Evolutionary conservation across 2,329 filamentous ascomycete genomes (phyloP), one percentile per base, ranked within the genome.

Genomic region (Cercospora citrullina): DNA sequence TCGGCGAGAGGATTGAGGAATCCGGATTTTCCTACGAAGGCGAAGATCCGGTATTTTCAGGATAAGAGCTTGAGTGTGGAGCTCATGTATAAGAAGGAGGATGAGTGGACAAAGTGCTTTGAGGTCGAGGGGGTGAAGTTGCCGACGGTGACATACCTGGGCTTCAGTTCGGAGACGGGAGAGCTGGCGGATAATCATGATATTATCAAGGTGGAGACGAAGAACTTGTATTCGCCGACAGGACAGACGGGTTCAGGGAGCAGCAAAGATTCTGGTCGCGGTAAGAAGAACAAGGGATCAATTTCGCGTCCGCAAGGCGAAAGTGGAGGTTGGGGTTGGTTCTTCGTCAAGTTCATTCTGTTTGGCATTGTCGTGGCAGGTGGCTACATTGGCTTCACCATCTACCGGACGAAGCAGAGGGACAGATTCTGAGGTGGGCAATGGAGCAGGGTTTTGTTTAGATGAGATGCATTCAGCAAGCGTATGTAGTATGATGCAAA

Each of bases 181-280:
- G 94, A 99, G 84, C 87, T 99, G 72, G 93, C 90, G 81, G 95
- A 99, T 83, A 97, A 97, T 85, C 94, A 97, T 85, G 95, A 99
- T 82, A 96, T 99, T 80, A 89, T 98, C 78, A 91, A 89, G 61
- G 87, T 99, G 75, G 85, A 89, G 71, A 90, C 94, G 66, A 91
- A 91, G 84, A 99, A 97, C 80, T 84, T 99, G 70, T 98, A 98
- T 83, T 89, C 87, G 75, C 87, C 86, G 39, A 81, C 84, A 33
- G 77, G 77, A 21, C 72, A 72, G 48, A 72, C 71, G 81, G 83
- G 74, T 79, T 77, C 68, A 81, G 81, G 72, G 75, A 74, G 30
- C 53, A 57, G n/a, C 10, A 28, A 53, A n/a, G 26, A 30, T 58
- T 58, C 53, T 65, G 80, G 58, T 28, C 59, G 30, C 30, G 55